Evolutionary conservation across 192 early-diverging fungal genomes (phyloP).

Genomic region (Spizellomyces punctatus): DNA sequence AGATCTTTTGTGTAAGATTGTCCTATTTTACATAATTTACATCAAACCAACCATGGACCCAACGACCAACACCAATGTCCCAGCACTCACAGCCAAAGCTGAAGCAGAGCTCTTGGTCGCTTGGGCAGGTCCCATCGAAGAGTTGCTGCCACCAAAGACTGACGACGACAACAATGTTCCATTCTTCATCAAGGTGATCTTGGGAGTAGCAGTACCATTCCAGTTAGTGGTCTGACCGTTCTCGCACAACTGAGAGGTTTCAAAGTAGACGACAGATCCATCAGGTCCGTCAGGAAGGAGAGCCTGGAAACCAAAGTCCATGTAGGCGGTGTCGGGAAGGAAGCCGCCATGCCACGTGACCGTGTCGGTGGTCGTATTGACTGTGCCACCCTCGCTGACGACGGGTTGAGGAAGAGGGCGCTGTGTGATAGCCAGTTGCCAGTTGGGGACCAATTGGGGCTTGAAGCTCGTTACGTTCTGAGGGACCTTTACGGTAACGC

Average conservation of each 20-base stretch:
- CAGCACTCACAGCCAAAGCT: too few species aligned
- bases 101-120: too few species aligned
- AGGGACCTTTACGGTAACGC: conserved; percentile 36
- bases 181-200: conserved; percentile 26
- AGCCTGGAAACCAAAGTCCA: conserved; percentile 36
- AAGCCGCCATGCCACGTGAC: conserved; percentile 35
- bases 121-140: too few species aligned
- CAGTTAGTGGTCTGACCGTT: conserved; percentile 23
- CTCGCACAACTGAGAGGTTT: conserved; percentile 27
- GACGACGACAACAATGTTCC: conserved; percentile 6
- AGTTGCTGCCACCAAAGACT: too few species aligned
- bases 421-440: conserved; percentile 18
- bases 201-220: conserved; percentile 26
- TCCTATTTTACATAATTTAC: too few species aligned
- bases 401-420: conserved; percentile 35
- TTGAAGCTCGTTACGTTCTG: conserved; percentile 37
- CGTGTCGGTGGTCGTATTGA: conserved; percentile 39
- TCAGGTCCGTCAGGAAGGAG: conserved; percentile 29
- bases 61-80: too few species aligned
- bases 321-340: conserved; percentile 28
- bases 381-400: conserved; percentile 23
- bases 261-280: conserved; percentile 34
- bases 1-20: too few species aligned
- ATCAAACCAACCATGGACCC: too few species aligned
- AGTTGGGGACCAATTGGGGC: conserved; percentile 32